Evolutionary conservation across 2,329 filamentous ascomycete genomes (phyloP).

Genomic region (Aspergillus udagawae): DNA sequence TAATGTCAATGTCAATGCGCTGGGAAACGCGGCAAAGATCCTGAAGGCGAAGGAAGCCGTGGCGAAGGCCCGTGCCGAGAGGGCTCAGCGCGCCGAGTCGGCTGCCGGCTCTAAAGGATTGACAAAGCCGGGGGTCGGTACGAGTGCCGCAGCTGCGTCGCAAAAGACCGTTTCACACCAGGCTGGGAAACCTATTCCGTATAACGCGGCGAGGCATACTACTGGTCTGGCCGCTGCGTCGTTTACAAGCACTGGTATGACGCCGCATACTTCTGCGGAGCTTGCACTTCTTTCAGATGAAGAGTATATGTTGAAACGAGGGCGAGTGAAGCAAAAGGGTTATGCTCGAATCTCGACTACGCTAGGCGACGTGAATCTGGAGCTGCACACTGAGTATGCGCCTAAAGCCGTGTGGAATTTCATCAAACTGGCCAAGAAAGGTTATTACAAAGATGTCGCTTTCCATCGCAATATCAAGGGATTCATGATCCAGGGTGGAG

Average conservation of each 20-base stretch:
- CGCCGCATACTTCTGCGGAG: constrained; percentile 83
- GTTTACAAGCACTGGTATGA: constrained; percentile 91
- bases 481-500: constrained; percentile 98
- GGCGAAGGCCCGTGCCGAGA: constrained; percentile 77
- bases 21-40: constrained; percentile 79
- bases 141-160: constrained; percentile 4
- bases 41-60: constrained; percentile 88
- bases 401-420: constrained; percentile 98
- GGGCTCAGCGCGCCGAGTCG: constrained; percentile 57
- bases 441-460: constrained; percentile 77
- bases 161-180: constrained; percentile 23
- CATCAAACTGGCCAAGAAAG: constrained; percentile 76
- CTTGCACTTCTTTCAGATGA: constrained; percentile 85
- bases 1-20: constrained; percentile 71
- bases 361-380: constrained; percentile 78
- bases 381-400: constrained; percentile 85
- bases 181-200: constrained; percentile 48
- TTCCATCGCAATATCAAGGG: constrained; percentile 94
- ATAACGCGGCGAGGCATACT: constrained; percentile 86
- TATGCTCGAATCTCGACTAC: constrained; percentile 89
- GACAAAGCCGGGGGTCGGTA: constrained; percentile 19
- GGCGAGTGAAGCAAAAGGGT: constrained; percentile 81
- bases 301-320: constrained; percentile 92
- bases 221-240: constrained; percentile 88
- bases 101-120: constrained; percentile 36